phyloP scores from a whole-genome alignment of 352 stramenopile genomes.

The Phytophthora cajani region DNA sequence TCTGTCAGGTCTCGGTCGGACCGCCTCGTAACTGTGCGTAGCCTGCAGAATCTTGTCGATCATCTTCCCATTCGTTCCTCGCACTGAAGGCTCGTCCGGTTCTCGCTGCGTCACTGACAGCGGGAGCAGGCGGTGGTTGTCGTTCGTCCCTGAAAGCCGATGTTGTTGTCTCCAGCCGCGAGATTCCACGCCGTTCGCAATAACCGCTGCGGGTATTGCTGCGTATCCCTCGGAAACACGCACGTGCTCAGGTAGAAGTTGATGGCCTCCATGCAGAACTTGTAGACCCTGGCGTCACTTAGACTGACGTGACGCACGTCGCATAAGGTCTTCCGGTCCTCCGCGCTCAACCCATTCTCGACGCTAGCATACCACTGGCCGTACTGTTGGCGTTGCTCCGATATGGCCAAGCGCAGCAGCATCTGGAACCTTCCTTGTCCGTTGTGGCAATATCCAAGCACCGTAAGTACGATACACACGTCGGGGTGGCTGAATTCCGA shows the following conservation, averaged over 20 bases:
- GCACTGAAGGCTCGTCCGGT: constrained; percentile 56
- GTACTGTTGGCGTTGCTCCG: constrained; percentile 69
- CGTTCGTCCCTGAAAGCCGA: constrained; percentile 92
- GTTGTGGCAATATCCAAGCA: constrained; percentile 87
- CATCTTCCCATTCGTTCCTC: constrained; percentile 89
- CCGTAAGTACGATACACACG: constrained; percentile 79
- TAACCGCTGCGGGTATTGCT: constrained; percentile 77
- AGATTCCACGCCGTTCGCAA: constrained; percentile 50
- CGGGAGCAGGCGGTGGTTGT: constrained; percentile 85
- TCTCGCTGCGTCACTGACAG: constrained; percentile 71
- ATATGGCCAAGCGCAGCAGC: constrained; percentile 68
- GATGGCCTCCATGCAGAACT: constrained; percentile 72
- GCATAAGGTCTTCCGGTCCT: constrained; percentile 44
- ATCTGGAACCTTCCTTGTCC: constrained; percentile 54
- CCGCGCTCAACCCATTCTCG: constrained; percentile 3
- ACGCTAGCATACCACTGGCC: constrained; percentile 67
- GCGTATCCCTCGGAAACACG: constrained; percentile 86
- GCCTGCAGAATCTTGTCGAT: constrained; percentile 67
- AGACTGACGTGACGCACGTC: constrained; percentile 78
- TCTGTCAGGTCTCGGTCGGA: constrained; percentile 58
- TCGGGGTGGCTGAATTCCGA: constrained; percentile 92
- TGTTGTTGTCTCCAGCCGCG: constrained; percentile 54
- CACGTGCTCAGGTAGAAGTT: constrained; percentile 87
- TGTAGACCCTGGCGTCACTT: constrained; percentile 50
- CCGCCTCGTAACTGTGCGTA: constrained; percentile 43